Evolutionary conservation across 106 monocot species (phyloP).

Genomic region (Amphibolis antarctica): DNA sequence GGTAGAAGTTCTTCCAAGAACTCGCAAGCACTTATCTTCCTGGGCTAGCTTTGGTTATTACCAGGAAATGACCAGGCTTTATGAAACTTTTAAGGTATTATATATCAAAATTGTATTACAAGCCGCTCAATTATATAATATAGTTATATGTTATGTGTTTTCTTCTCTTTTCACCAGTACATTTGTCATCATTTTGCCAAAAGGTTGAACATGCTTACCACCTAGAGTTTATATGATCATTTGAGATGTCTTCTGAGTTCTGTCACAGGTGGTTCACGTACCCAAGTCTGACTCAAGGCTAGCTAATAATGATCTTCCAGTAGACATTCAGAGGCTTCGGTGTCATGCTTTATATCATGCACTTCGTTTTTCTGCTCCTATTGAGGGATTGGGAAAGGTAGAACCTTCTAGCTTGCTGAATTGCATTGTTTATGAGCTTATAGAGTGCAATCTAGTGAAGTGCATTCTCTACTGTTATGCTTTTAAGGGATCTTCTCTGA

Average conservation of each 20-base stretch:
- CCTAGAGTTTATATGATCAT: neutral
- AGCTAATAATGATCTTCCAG: slow-evolving; percentile 82
- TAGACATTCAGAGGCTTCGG: slow-evolving; percentile 58
- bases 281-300: slow-evolving; percentile 94
- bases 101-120: neutral
- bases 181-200: neutral
- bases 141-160: neutral
- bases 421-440: neutral
- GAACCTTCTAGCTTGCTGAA: neutral
- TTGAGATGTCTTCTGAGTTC: neutral
- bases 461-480: slow-evolving; percentile 7
- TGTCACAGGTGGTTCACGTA: slow-evolving; percentile 68
- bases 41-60: slow-evolving; percentile 76
- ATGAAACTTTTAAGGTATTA: slow-evolving; percentile 66
- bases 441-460: neutral
- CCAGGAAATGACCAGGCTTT: slow-evolving; percentile 49
- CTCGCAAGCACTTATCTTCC: slow-evolving; percentile 83
- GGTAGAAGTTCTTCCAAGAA: slow-evolving; percentile 56
- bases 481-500: slow-evolving; percentile 47
- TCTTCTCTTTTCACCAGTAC: neutral
- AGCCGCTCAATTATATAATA: neutral
- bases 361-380: slow-evolving; percentile 70
- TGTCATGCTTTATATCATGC: slow-evolving; percentile 45
- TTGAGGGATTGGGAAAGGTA: slow-evolving; percentile 84
- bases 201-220: neutral